A percentile compares a stretch with the other conserved stretches of the same genome.
Evolutionary conservation across 2,329 filamentous ascomycete species (phyloP).

Genomic region (Ceratocystiopsis sp.): DNA sequence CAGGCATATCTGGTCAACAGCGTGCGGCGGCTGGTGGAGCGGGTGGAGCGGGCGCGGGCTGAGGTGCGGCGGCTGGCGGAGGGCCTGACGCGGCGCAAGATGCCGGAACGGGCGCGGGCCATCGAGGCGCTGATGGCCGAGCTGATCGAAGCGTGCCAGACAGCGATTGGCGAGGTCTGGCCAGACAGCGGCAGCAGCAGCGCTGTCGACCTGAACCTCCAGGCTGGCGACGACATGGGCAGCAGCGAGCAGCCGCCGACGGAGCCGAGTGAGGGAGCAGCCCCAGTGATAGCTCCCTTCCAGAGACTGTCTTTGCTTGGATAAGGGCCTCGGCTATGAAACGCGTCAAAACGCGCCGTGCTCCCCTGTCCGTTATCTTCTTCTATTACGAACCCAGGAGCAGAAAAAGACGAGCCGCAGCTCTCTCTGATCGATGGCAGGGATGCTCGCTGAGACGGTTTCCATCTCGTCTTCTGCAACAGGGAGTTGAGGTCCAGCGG

Average conservation of each 20-base stretch:
- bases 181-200: slow-evolving; percentile 10
- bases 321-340: slow-evolving; percentile 10
- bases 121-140: slow-evolving; percentile 59
- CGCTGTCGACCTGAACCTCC: slow-evolving; percentile 2
- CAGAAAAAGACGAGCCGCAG: too few species aligned
- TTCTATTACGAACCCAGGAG: too few species aligned
- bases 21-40: slow-evolving; percentile 65
- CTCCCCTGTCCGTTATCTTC: too few species aligned
- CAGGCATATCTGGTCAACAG: slow-evolving; percentile 92
- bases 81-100: slow-evolving; percentile 59
- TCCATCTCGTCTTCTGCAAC: too few species aligned
- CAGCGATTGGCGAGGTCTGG: slow-evolving; percentile 54
- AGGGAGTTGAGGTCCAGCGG: too few species aligned
- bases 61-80: slow-evolving; percentile 63
- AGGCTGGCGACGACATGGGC: neutral
- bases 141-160: slow-evolving; percentile 51
- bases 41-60: slow-evolving; percentile 53
- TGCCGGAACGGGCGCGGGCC: slow-evolving; percentile 73
- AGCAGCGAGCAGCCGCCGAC: slow-evolving; percentile 25
- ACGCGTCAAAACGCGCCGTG: too few species aligned
- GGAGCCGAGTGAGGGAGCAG: slow-evolving; percentile 16
- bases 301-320: slow-evolving; percentile 34
- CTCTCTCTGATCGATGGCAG: too few species aligned
- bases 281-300: slow-evolving; percentile 31
- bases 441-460: too few species aligned